Evolutionary conservation across 2,329 filamentous ascomycete species (phyloP), one percentile per base, ranked within the genome.

Genomic region (Capronia coronata): DNA sequence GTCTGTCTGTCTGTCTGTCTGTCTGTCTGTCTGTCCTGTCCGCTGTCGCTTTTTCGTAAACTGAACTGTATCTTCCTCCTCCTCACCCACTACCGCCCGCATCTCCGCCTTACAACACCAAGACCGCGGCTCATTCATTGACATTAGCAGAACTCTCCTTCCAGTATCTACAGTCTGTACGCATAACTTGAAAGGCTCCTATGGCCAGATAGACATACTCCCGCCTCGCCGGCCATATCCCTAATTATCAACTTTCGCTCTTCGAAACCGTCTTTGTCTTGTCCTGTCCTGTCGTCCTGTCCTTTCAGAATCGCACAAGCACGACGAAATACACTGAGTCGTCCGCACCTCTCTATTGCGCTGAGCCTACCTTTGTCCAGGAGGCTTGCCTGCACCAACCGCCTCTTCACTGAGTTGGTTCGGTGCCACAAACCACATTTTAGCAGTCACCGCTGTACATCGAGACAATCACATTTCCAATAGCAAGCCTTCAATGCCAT

Each of bases 141-240:
- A 41, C 27, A 40, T 23, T 22, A 27, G 18, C 37, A 42, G 35
- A 14, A 22, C 29, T 14, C 32, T 34, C 43, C 11, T 27, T 11
- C 27, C 39, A 47, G 21, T 34, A 49, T 49, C 30, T 46, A 25
- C 50, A 34, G 19, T 29, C 46, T 53, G 39, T 42, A 50, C 43
- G 21, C 43, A 37, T 46, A 48, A n/a, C n/a, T n/a, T n/a, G n/a
- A n/a, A 22, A 30, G 23, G 21, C 35, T 45, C 35, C 45, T 44
- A 44, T 48, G 40, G 34, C 34, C 38, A 32, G 32, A 30, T 48
- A 54, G 47, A 50, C 40, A 27, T 32, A 16, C 39, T 22, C 29
- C 40, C 29, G 38, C 30, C 50, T 53, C 22, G n/a, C 39, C 25
- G 19, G 35, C 43, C 27, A 14, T 35, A 34, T 22, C 16, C 30